These are phyloP conservation scores for Guillardia theta DNA, from an alignment of 78 protist genomes.

Conservation along the genomic window DNA sequence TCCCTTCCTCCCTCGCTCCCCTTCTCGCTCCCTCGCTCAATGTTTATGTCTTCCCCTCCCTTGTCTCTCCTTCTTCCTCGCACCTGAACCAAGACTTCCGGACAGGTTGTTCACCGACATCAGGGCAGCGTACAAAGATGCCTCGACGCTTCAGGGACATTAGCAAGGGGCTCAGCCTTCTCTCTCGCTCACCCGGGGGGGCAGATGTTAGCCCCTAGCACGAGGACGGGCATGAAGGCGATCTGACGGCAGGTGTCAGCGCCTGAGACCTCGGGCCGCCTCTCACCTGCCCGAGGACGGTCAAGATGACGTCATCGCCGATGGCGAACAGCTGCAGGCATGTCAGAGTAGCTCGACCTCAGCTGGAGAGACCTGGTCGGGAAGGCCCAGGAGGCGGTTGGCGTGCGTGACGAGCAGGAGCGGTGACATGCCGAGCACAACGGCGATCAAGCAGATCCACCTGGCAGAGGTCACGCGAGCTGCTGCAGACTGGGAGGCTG, in stretches of 20 bases:
- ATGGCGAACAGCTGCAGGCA: background rate
- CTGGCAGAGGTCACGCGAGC: too few relatives aligned
- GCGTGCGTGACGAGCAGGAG: background rate
- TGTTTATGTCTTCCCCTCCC: too few relatives aligned
- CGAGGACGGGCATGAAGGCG: conserved; percentile 24
- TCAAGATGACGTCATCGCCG: conserved; percentile 1
- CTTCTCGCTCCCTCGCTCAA: too few relatives aligned
- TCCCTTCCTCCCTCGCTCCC: too few relatives aligned
- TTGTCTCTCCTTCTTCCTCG: too few relatives aligned
- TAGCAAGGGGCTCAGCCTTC: background rate
- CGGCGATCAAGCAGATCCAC: background rate
- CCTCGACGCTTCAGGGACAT: background rate
- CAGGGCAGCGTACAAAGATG: background rate
- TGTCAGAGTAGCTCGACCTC: too few relatives aligned
- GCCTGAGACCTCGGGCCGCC: background rate
- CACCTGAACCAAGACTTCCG: conserved; percentile 2
- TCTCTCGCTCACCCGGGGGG: background rate
- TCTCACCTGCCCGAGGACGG: background rate
- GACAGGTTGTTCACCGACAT: conserved; percentile 12
- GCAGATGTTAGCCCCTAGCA: background rate
- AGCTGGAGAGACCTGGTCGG: too few relatives aligned
- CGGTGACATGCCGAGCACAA: background rate
- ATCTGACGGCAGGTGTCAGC: background rate
- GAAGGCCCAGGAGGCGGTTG: background rate
- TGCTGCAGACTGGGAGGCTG: too few relatives aligned